Evolutionary conservation across 139 green algal genomes (phyloP), one percentile per base, ranked within the genome.

Genomic region (Axilococcus clingmanii): DNA sequence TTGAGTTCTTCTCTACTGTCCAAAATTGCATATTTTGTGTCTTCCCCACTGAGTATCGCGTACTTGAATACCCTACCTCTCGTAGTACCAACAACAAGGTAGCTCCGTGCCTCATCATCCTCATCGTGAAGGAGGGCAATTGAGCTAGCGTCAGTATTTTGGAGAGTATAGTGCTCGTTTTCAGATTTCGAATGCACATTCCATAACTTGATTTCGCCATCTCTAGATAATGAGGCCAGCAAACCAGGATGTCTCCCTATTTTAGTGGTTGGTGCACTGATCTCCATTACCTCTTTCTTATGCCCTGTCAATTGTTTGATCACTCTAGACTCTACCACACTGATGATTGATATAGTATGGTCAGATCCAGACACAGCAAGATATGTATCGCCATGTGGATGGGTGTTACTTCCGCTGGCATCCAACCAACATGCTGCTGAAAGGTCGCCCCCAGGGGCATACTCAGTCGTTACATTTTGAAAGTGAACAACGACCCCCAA

Each of bases 401-500:
- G 70, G 1, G n/a, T 15, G 14, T 35, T 62, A 22, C 53, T 42
- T 20, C 47, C 57, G 0, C 22, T 29, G 6, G 54, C 32, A 23
- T 50, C 55, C 16, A 87, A 33, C 72, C 76, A 84, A 17, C 57
- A 58, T 20, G 55, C 65, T 6, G 40, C 36, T 1, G 33, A 33
- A 31, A 87, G 43, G n/a, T 74, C 69, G 40, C 68, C 76, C n/a
- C 72, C 72, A 1, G 45, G 46, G 2, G 58, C 40, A 36, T 78
- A 48, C 28, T 65, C 52, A 11, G 57, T 66, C 5, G 44, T 23
- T 4, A 48, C 33, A 52, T 84, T 84, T 3, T 56, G 52, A 30
- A 76, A 84, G 14, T 89, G 72, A 44, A 78, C 67, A 7, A 80
- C 76, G 5, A 85, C 60, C 2, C 40, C 66, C 20, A 89, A 55